Percentiles rank a stretch among this genome's conserved stretches.
phyloP scores from a whole-genome alignment of 2,329 filamentous ascomycete genomes.

The Ilyonectria robusta region DNA sequence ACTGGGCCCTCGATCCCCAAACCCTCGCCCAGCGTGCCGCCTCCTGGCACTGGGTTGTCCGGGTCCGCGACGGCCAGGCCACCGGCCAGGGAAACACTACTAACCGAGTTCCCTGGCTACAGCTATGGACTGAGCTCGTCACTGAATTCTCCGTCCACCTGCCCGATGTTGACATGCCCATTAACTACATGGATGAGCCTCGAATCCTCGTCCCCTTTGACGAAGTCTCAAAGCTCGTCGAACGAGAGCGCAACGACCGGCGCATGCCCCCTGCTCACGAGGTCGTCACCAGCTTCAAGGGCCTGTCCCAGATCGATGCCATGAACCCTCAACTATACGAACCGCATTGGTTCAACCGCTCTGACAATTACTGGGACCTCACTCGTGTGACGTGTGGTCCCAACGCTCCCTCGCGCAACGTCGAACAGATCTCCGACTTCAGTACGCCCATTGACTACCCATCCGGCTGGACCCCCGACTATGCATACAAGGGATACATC shows the following conservation, averaged over 20 bases:
- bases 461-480: conserved; percentile 52
- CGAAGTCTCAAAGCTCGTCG: conserved; percentile 65
- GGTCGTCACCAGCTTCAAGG: conserved; percentile 61
- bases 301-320: conserved; percentile 55
- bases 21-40: conserved; percentile 57
- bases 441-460: conserved; percentile 53
- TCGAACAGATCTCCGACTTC: conserved; percentile 50
- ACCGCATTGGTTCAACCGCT: conserved; percentile 62
- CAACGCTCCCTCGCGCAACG: conserved; percentile 62
- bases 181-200: conserved; percentile 76
- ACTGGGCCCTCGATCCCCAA: conserved; percentile 68
- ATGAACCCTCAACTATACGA: conserved; percentile 56
- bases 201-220: conserved; percentile 73
- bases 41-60: conserved; percentile 62
- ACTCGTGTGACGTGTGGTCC: conserved; percentile 71
- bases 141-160: conserved; percentile 66
- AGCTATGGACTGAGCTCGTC: conserved; percentile 65
- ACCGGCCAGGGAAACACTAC: conserved; percentile 55
- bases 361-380: conserved; percentile 72
- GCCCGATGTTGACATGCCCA: conserved; percentile 77
- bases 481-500: conserved; percentile 64
- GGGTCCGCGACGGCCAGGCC: conserved; percentile 63
- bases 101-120: conserved; percentile 60
- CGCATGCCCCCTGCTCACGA: conserved; percentile 58
- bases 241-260: conserved; percentile 61